A percentile compares a stretch with the other conserved stretches of the same genome.
Conservation (phyloP, 2,329 filamentous ascomycete species). For the Emergomyces africanus region DNA sequence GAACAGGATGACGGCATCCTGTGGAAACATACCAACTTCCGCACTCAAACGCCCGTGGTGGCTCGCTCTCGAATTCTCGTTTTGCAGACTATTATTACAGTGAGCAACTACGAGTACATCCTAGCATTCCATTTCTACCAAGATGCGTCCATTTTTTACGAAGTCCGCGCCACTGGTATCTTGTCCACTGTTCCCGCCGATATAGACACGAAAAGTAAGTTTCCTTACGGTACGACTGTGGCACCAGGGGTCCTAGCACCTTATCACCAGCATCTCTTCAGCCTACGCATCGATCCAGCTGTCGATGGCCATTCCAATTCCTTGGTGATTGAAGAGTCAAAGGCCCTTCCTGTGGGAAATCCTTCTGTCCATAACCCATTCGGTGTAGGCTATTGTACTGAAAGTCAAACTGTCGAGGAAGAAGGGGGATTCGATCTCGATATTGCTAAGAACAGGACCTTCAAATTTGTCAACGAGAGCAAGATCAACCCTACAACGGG, state of each 20-base stretch:
- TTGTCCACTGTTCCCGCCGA: slow-evolving; percentile 55
- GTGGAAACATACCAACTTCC: slow-evolving; percentile 58
- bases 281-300: slow-evolving; percentile 49
- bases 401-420: slow-evolving; percentile 33
- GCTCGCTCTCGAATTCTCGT: slow-evolving; percentile 50
- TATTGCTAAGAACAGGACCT: slow-evolving; percentile 34
- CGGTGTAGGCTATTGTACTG: slow-evolving; percentile 39
- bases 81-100: slow-evolving; percentile 39
- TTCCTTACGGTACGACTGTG: slow-evolving; percentile 52
- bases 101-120: slow-evolving; percentile 34
- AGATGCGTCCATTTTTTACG: slow-evolving; percentile 36
- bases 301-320: slow-evolving; percentile 44
- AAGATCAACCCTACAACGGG: slow-evolving; percentile 42
- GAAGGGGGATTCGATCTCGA: slow-evolving; percentile 37
- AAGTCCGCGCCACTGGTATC: slow-evolving; percentile 40
- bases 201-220: slow-evolving; percentile 35
- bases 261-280: slow-evolving; percentile 67
- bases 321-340: slow-evolving; percentile 44
- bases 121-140: slow-evolving; percentile 33
- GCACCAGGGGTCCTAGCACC: slow-evolving; percentile 53
- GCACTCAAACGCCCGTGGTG: slow-evolving; percentile 49
- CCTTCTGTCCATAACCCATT: slow-evolving; percentile 37
- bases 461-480: slow-evolving; percentile 46
- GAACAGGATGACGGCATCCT: slow-evolving; percentile 54
- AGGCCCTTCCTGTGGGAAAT: slow-evolving; percentile 43